Evolutionary conservation across 345 rosid genomes (phyloP).

Genomic region (Populus euphratica): DNA sequence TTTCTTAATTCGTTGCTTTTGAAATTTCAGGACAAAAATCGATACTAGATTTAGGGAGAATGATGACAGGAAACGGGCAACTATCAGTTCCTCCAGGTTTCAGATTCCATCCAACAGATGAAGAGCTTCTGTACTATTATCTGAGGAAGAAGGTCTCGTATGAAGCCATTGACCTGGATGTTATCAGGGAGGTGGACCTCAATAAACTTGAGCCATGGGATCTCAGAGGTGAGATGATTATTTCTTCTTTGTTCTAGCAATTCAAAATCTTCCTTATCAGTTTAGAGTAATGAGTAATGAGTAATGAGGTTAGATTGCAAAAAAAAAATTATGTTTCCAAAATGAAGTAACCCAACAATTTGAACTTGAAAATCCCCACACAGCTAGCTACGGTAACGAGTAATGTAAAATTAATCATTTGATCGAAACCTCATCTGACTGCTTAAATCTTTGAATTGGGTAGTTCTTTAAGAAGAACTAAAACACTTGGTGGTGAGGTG

Average conservation of each 20-base stretch:
- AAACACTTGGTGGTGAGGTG: background rate
- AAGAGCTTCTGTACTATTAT: constrained; percentile 90
- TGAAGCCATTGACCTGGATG: constrained; percentile 91
- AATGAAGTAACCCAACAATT: background rate
- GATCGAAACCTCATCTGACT: background rate
- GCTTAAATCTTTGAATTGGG: background rate
- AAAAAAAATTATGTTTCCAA: background rate
- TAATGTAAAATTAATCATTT: background rate
- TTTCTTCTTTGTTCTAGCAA: too few relatives aligned
- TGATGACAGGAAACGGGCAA: constrained; percentile 67
- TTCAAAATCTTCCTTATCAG: background rate
- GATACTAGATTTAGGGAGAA: constrained; percentile 3
- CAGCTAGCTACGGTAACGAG: background rate
- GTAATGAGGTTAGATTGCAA: background rate
- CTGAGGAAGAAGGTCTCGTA: constrained; percentile 91
- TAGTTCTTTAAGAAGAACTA: background rate
- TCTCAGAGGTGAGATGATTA: constrained; percentile 60
- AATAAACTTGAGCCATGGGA: constrained; percentile 99
- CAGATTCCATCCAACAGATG: constrained; percentile 94
- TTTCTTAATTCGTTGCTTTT: background rate
- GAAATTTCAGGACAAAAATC: background rate
- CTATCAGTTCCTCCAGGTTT: constrained; percentile 94
- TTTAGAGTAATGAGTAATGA: background rate
- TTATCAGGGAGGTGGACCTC: constrained; percentile 93
- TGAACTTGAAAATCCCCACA: background rate